Conservation (phyloP, 202 grass and related monocot genomes). For the Carex sylvatica region DNA sequence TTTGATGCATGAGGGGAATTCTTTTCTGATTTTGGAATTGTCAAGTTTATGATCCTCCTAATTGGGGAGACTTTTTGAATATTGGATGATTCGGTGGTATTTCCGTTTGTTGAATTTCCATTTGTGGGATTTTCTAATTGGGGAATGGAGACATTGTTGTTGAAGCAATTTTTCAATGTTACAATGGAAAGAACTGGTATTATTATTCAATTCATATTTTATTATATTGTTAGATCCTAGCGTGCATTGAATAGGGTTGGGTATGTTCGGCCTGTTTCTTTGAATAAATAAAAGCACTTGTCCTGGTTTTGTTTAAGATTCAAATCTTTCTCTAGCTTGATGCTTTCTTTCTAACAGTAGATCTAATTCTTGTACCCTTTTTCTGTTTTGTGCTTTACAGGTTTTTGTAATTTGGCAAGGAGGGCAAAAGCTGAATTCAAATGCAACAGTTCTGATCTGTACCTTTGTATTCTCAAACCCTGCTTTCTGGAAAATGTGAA, state of each 20-base stretch:
- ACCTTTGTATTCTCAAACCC: not conserved
- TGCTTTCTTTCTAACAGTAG: not conserved
- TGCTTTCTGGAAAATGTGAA: not conserved
- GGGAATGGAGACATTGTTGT: not conserved
- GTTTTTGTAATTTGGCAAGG: not conserved
- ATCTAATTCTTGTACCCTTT: not conserved
- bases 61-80: not conserved
- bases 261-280: no score
- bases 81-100: not conserved
- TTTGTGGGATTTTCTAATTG: not conserved
- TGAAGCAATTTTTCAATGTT: not conserved
- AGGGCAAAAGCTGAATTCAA: not conserved
- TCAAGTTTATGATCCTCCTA: not conserved
- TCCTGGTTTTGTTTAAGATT: constrained; percentile 3
- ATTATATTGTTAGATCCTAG: not conserved
- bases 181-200: not conserved
- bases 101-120: not conserved
- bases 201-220: not conserved
- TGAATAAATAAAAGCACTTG: not conserved
- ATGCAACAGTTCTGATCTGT: constrained; percentile 3
- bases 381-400: not conserved
- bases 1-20: not conserved
- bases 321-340: constrained; percentile 4
- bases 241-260: not conserved
- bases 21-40: constrained; percentile 1